A percentile compares a stretch with the other conserved stretches of the same genome.
phyloP scores from a whole-genome alignment of 768 basidiomycete genomes.

The Suillus bovinus region DNA sequence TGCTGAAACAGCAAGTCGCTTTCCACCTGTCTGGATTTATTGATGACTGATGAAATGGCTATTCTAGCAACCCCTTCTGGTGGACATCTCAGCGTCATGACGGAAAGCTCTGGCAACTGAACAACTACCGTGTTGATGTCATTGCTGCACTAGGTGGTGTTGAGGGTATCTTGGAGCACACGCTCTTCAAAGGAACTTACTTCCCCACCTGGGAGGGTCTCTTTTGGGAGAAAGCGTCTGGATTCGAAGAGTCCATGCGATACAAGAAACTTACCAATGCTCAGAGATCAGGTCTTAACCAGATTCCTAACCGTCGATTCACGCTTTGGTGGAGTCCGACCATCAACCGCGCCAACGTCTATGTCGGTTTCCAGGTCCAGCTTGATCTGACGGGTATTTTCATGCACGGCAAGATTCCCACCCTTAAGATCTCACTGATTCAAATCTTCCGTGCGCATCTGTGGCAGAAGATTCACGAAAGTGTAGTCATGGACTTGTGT shows the following conservation, averaged over 20 bases:
- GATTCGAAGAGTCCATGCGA: conserved; percentile 95
- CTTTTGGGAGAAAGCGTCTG: conserved; percentile 98
- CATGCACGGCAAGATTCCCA: conserved; percentile 99
- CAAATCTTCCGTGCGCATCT: conserved; percentile 99
- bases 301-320: conserved; percentile 98
- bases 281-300: conserved; percentile 95
- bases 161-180: conserved; percentile 95
- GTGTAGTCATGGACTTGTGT: conserved; percentile 94
- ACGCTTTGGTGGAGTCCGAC: conserved; percentile 99
- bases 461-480: conserved; percentile 99
- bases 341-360: conserved; percentile 98
- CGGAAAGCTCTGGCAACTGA: conserved; percentile 94
- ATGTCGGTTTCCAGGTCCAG: conserved; percentile 99
- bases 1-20: conserved; percentile 76
- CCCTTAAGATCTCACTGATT: conserved; percentile 97
- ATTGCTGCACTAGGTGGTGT: conserved; percentile 98
- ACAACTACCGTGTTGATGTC: conserved; percentile 98
- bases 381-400: conserved; percentile 97
- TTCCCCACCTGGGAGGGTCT: conserved; percentile 98
- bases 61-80: conserved; percentile 90
- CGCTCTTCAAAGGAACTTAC: conserved; percentile 95
- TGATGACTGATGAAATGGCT: background rate
- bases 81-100: conserved; percentile 99
- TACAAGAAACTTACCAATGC: conserved; percentile 98
- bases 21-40: conserved; percentile 14